Conservation (phyloP, 495 filamentous ascomycete genomes). For the Sordaria brevicollis region DNA sequence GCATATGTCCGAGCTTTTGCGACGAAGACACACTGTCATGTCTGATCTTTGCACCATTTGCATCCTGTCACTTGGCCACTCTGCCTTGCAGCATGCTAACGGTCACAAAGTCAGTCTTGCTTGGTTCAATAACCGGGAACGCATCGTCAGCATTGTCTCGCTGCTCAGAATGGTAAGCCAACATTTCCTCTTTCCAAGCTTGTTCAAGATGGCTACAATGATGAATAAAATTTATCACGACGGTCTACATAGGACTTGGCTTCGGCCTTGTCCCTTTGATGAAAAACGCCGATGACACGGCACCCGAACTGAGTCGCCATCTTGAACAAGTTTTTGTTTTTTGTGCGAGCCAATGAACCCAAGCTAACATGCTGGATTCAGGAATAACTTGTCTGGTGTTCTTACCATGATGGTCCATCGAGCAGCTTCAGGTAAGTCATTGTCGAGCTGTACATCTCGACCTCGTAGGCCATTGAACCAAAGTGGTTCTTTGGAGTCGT, state of each 20-base stretch:
- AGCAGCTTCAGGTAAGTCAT: background rate
- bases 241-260: conserved; percentile 87
- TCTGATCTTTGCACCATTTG: conserved; percentile 29
- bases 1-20: conserved; percentile 77
- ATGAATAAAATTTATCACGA: conserved; percentile 81
- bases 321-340: background rate
- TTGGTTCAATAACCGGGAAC: background rate
- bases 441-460: background rate
- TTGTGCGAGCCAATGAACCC: background rate
- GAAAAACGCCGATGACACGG: conserved; percentile 86
- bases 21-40: conserved; percentile 47
- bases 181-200: background rate
- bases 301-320: conserved; percentile 45
- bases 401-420: background rate
- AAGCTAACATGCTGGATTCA: conserved; percentile 8
- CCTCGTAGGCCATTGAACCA: background rate
- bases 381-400: background rate
- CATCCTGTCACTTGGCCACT: conserved; percentile 3
- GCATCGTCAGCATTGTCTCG: background rate
- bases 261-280: conserved; percentile 49
- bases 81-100: conserved; percentile 9
- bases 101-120: conserved; percentile 2
- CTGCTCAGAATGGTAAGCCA: conserved; percentile 7
- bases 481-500: background rate
- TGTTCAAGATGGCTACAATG: conserved; percentile 23